Base-by-base conservation (phyloP, 2,329 filamentous ascomycete genomes). In the Ilyonectria mors-panacis region DNA sequence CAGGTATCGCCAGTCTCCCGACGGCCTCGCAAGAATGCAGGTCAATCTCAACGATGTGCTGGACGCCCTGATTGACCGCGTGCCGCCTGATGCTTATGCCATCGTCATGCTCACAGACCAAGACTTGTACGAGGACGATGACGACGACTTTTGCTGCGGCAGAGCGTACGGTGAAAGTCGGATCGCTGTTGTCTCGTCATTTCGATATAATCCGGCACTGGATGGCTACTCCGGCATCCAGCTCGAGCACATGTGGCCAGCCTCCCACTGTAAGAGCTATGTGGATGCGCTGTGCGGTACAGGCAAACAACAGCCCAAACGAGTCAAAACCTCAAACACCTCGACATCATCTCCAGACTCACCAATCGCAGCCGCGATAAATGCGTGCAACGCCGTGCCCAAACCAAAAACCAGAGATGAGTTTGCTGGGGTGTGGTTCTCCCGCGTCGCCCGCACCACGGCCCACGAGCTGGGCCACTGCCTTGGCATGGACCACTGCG, bases 381-480 rank as follows among this genome's bases (percentile, higher is more conserved):
- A 78, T 21, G 78, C 77, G 6, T 70, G 72, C 5, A 68, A 60
- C 9, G 44, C 42, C 4, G 62, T 68, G 7, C 67, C 70, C 5
- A 58, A 77, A 13, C 70, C 76, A 4, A 65, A 61, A 30, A 73
- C 78, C 4, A 35, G 64, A 7, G 63, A 77, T 1, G 77, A 79
- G 1, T 65, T 81, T 1, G 72, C 77, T 0, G 83, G 78, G 0
- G 74, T 91, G 2, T 93, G 90, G 89, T 84, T 92, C 15, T 84
- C 84, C 10, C 83, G 86, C 12, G 77, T 88, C 2, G 88, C 83
- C 59, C 86, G 85, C 56, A 92, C 91, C 0, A 86, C 86, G 1
- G 84, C 85, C 2, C 91, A 93, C 74, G 91, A 93, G 73, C 78
- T 93, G 0, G 88, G 89, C 0, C 91, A 93, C 76, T 93, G 90